Percentiles rank a stretch among this genome's conserved stretches.
Evolutionary conservation across 148 eudicot genomes (phyloP).

Genomic region (Rhododendron griersonianum): DNA sequence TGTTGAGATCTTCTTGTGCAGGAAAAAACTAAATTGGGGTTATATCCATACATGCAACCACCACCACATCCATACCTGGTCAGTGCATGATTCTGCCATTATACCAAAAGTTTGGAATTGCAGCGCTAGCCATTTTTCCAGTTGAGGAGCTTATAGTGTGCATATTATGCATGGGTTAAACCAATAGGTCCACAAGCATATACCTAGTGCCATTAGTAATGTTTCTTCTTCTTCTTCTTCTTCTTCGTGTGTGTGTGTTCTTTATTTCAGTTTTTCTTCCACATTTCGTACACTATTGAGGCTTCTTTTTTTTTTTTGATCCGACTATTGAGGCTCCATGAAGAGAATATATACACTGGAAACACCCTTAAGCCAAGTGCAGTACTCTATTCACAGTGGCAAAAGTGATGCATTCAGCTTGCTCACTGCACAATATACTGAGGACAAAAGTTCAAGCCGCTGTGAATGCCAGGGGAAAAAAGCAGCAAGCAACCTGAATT

Average conservation of each 20-base stretch:
- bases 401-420: constrained; percentile 3
- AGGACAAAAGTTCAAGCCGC: not conserved
- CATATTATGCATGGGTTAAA: not conserved
- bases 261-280: not conserved
- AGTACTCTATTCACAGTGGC: not conserved
- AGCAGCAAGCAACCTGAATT: not conserved
- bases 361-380: not conserved
- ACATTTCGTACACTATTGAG: not conserved
- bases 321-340: not conserved
- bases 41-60: not conserved
- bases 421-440: not conserved
- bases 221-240: not conserved
- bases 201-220: not conserved
- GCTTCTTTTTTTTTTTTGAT: too few species aligned
- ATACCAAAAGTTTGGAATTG: not conserved
- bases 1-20: not conserved
- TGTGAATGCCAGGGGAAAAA: not conserved
- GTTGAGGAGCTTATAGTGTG: not conserved
- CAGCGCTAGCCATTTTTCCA: not conserved
- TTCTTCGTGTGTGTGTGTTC: not conserved
- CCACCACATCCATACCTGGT: not conserved
- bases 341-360: not conserved
- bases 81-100: not conserved
- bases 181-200: not conserved
- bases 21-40: not conserved